These are phyloP conservation scores for Talaromyces sp. DNA, from an alignment of 2,329 filamentous ascomycete genomes.

Conservation along the genomic window DNA sequence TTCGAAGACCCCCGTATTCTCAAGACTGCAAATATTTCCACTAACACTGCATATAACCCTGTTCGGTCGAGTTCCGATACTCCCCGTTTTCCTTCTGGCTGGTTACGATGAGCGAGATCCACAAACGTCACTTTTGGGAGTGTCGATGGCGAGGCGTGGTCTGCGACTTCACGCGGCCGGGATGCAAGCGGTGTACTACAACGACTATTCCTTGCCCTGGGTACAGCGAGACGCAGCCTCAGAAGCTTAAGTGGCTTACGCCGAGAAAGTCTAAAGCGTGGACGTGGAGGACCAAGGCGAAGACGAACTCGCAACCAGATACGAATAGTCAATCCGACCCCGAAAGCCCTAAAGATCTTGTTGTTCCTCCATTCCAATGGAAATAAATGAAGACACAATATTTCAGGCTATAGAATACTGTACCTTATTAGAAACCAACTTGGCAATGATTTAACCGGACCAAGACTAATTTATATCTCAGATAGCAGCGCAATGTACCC, in stretches of 20 bases:
- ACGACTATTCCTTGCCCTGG: conserved; percentile 36
- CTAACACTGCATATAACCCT: no score
- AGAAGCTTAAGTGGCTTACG: conserved; percentile 32
- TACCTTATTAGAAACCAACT: conserved; percentile 12
- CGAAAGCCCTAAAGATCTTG: neutral
- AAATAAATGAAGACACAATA: conserved; percentile 17
- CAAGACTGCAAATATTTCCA: no score
- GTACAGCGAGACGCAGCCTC: conserved; percentile 36
- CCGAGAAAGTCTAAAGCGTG: conserved; percentile 33
- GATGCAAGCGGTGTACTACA: conserved; percentile 34
- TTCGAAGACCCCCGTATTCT: no score
- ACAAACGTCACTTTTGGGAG: conserved; percentile 38
- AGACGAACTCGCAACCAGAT: neutral
- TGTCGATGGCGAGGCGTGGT: conserved; percentile 38
- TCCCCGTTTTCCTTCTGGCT: no score
- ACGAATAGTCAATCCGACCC: neutral
- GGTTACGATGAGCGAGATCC: neutral
- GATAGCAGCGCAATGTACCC: conserved; percentile 30
- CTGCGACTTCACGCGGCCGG: conserved; percentile 35
- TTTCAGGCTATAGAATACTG: conserved; percentile 27
- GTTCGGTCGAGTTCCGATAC: no score
- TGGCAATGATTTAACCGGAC: no score
- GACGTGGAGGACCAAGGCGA: conserved; percentile 13
- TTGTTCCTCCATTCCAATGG: neutral
- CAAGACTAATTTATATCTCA: conserved; percentile 8